Base-by-base conservation (phyloP, 176 grass and related monocot species). In the Stipa capillata region DNA sequence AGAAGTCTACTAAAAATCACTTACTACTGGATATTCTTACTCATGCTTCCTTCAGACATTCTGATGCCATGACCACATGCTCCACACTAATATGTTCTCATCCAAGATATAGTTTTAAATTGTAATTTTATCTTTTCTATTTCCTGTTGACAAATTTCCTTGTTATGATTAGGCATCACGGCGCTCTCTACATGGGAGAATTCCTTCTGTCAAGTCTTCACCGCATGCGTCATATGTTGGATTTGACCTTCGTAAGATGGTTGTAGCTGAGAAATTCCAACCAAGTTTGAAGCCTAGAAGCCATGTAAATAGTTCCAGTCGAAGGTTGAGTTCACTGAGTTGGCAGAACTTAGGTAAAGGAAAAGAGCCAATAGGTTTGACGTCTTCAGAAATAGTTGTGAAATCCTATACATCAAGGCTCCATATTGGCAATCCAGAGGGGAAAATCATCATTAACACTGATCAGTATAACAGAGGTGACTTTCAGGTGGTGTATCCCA, bases 381-480 rank as follows among this genome's bases (percentile, higher is more conserved):
- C 34, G 36, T 34, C 53, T 10, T 69, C 76, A 73, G 64, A 69
- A 74, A 75, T 90, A 57, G 52, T 79, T 43, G 56, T 72, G 39
- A 84, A 71, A 77, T 85, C 86, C 20, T 90, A 80, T 54, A 76
- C 90, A 40, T 91, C 91, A 49, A 91, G 40, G 20, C 59, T 84
- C 66, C 45, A n/a, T 41, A 44, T 44, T 32, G 73, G 71, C 59
- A 82, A 77, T 69, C 32, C 45, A 56, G 67, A 90, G 43, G 84
- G 88, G 45, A 83, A 85, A 85, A 86, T 93, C 65, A 36, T 87
- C 65, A 85, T 97, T 32, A 85, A 58, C 45, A 68, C 83, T 83
- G 78, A 91, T 79, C 83, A 91, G 17, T 97, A 87, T 69, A 97
- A 97, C 79, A 85, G 81, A 75, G 78, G 82, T 49, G 91, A 94